Base-by-base conservation (phyloP, 75 land plant genomes). In the Cunninghamia lanceolata region DNA sequence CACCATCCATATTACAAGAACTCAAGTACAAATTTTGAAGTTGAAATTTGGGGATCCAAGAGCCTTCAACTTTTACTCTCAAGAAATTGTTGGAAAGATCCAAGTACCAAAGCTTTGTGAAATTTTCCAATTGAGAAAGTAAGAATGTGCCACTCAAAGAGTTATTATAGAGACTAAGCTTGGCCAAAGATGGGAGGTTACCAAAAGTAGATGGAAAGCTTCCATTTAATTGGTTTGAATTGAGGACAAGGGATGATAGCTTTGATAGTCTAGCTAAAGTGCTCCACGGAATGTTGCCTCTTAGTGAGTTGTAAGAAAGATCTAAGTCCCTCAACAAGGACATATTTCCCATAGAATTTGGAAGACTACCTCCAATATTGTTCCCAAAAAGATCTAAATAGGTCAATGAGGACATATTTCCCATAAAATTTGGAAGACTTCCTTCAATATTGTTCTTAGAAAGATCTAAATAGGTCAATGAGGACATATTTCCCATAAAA, bases 1-100 rank as follows among this genome's bases (percentile, higher is more conserved):
- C 50, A 53, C 88, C 88, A 13, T 83, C 32, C 14, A 89, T 32
- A 34, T 28, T 34, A 39, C 84, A 84, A 15, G 83, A 35, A 9
- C 82, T 79, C 43, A 85, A 42, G 75, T 85, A 17, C 36, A 85
- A 36, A 1, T 21, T 2, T 25, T 78, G 21, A n/a, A n/a, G n/a
- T n/a, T n/a, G n/a, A n/a, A n/a, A n/a, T n/a, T n/a, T n/a, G n/a
- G n/a, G n/a, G n/a, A n/a, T n/a, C n/a, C n/a, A n/a, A n/a, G n/a
- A n/a, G n/a, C n/a, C n/a, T n/a, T n/a, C n/a, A n/a, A n/a, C n/a
- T n/a, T n/a, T n/a, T n/a, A n/a, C n/a, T n/a, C n/a, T n/a, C n/a
- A n/a, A n/a, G n/a, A n/a, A n/a, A n/a, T n/a, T n/a, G n/a, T n/a
- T n/a, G n/a, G n/a, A n/a, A n/a, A n/a, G n/a, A n/a, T n/a, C n/a